Conservation (phyloP, 345 rosid species). For the Citrus reticulata region DNA sequence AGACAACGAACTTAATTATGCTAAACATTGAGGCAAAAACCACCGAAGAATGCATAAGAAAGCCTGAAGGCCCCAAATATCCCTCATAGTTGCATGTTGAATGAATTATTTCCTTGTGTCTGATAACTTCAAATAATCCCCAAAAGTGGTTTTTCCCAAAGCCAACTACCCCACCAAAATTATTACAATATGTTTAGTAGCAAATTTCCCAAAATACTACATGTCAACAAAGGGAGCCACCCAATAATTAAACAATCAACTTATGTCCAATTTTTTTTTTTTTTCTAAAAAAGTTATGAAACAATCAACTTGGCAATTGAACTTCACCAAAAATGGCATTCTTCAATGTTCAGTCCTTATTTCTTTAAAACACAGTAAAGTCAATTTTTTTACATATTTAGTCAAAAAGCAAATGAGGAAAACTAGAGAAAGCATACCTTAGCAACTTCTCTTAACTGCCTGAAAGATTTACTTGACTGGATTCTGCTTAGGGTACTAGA, state of each 20-base stretch:
- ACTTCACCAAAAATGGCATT: neutral
- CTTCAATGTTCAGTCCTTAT: neutral
- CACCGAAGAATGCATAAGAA: neutral
- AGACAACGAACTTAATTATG: neutral
- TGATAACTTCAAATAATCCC: neutral
- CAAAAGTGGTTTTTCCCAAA: neutral
- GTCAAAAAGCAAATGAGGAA: neutral
- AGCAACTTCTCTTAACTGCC: slow-evolving; percentile 79
- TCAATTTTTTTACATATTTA: neutral
- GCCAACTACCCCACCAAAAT: neutral
- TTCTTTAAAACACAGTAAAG: neutral
- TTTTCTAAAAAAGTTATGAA: no score
- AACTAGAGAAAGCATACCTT: slow-evolving; percentile 44
- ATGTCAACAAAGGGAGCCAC: neutral
- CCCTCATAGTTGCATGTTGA: neutral
- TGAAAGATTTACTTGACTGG: slow-evolving; percentile 86
- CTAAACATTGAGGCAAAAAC: neutral
- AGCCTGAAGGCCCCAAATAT: neutral
- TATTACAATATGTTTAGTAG: neutral
- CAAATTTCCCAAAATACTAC: neutral
- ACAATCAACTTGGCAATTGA: neutral
- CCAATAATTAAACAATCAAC: neutral
- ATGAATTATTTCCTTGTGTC: neutral
- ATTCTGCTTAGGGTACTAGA: slow-evolving; percentile 82
- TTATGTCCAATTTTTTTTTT: neutral